phyloP scores from a whole-genome alignment of 1,284 basidiomycete genomes.

The Marasmius fiardii region DNA sequence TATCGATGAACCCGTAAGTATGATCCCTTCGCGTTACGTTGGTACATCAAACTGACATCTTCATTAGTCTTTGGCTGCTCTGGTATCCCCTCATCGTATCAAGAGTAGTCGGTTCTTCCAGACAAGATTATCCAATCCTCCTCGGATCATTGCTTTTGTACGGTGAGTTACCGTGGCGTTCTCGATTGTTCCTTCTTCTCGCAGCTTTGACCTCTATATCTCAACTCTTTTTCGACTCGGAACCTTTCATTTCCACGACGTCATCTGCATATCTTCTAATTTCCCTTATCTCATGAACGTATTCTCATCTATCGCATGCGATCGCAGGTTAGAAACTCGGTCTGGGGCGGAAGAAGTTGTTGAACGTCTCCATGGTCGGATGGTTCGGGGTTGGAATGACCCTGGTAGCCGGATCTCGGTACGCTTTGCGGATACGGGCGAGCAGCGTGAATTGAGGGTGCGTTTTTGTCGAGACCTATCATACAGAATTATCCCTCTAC shows the following conservation, averaged over 20 bases:
- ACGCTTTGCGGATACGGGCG: constrained; percentile 65
- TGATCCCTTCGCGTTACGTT: not conserved
- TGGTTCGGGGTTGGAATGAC: constrained; percentile 75
- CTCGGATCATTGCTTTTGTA: constrained; percentile 73
- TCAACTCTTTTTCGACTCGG: not conserved
- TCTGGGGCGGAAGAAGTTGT: constrained; percentile 67
- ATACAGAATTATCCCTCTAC: not conserved
- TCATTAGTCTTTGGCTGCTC: constrained; percentile 49
- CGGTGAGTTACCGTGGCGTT: constrained; percentile 38
- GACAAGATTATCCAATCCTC: constrained; percentile 67
- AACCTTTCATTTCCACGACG: not conserved
- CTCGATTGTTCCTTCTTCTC: not conserved
- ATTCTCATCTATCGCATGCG: not conserved
- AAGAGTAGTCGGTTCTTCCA: constrained; percentile 73
- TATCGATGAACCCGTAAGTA: constrained; percentile 43
- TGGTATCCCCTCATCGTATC: constrained; percentile 62
- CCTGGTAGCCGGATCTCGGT: constrained; percentile 69
- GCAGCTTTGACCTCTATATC: not conserved
- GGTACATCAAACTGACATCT: constrained; percentile 6
- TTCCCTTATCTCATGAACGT: constrained; percentile 1
- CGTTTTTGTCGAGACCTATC: constrained; percentile 15
- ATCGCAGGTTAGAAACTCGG: constrained; percentile 60
- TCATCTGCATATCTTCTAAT: constrained; percentile 1
- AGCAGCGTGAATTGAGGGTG: constrained; percentile 46
- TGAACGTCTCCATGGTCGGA: constrained; percentile 67